Base-by-base conservation (phyloP, 1,284 basidiomycete genomes). In the Thelephora terrestris region DNA sequence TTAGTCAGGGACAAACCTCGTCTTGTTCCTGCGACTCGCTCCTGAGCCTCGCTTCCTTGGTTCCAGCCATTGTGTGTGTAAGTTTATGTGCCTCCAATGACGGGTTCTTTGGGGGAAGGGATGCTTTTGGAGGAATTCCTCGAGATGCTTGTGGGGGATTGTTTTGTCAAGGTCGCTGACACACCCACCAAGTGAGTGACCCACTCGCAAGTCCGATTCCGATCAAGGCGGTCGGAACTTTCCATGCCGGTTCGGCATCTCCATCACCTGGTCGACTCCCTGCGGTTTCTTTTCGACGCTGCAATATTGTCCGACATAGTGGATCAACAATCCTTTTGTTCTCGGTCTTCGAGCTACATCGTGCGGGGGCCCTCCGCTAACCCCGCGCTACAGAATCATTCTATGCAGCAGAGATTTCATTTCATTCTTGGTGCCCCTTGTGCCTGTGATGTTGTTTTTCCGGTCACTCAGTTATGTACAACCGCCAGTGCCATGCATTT, bases 121-220 rank as follows among this genome's bases (percentile, higher is more conserved):
- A 68, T 57, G 53, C 85, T 84, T n/a, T n/a, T n/a, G n/a, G n/a
- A n/a, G 21, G 81, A 81, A 54, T 85, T 76, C 74, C 80, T 50
- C 25, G 37, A 38, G n/a, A 39, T 21, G 20, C 43, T 40, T 46
- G 43, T 29, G 42, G 46, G 48, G 29, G 20, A 52, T 32, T n/a
- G 47, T 44, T 46, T 25, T 47, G 50, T 29, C 10, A 51, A 9
- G 49, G 45, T 50, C 43, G 50, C 24, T 32, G 29, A 32, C 29
- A 32, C 29, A 32, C 29, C 29, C 29, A 32, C 29, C 29, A 7
- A 32, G 3, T 49, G 51, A 53, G 23, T 53, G 43, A 47, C 47
- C 21, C 39, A 45, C 37, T 42, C 36, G 43, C 50, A 50, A 45
- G 43, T 29, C 24, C 24, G 25, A 45, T 35, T 29, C 24, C 24